Evolutionary conservation across 2,329 filamentous ascomycete species (phyloP), one percentile per base, ranked within the genome.

Genomic region (Clonostachys solani): DNA sequence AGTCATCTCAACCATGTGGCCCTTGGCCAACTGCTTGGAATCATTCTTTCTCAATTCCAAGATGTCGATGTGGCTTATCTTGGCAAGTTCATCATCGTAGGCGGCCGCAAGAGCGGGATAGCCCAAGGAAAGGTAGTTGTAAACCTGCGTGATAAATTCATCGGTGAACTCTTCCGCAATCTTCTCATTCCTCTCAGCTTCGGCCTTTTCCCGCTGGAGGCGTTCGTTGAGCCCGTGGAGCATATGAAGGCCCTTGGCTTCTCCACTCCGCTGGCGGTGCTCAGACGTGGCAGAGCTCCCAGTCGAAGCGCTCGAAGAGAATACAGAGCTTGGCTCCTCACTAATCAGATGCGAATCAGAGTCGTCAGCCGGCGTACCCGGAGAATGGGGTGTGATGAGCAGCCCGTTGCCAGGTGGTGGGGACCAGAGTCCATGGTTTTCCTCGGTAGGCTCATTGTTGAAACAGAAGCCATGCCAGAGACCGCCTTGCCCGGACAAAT

Each of bases 101-200:
- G 81, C 78, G 18, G 86, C 82, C 12, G 92, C 92, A 58, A 91
- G 83, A 34, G 89, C 85, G 4, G 92, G 92, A 64, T 96, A 96
- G 6, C 92, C 92, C 6, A 97, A 78, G 1, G 90, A 95, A 15
- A 97, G 77, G 65, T 97, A 97, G 65, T 97, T 96, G 76, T 95
- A 97, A 8, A 97, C 92, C 66, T 97, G 92, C 0, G 92, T 96
- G 47, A 96, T 83, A 62, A 96, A 96, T 5, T 75, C 75, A 62
- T 96, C 89, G 50, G 85, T 76, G 58, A 94, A 95, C 64, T 96
- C 91, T 45, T 67, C 65, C 5, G 69, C 61, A 50, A 83, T 79
- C 56, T 75, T 74, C 45, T 78, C 75, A 52, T 80, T 70, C 2
- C 67, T 65, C 55, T 81, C 76, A 53, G 78, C 75, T 48, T n/a